Evolutionary conservation across 2,329 filamentous ascomycete species (phyloP), one percentile per base, ranked within the genome.

Genomic region (Aspergillus felis): DNA sequence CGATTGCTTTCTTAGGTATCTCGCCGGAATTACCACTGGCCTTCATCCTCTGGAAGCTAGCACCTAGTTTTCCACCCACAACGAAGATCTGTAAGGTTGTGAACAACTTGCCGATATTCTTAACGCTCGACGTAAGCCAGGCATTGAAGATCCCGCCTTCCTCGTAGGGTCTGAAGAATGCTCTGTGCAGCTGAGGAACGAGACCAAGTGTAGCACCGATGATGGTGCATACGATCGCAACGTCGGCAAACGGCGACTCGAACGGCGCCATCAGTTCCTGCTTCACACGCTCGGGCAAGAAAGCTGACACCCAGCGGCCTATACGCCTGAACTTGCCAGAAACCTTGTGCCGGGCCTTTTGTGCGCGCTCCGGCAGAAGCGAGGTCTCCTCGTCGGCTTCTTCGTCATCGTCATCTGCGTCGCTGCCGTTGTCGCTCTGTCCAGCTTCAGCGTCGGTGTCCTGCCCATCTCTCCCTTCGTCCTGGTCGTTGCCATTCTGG

Each of bases 111-210:
- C 87, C 86, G 24, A 88, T 78, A 55, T 85, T 87, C 61, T 84
- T 79, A 22, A 89, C 71, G 0, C 82, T 81, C 0, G 79, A 78
- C 0, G 86, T 88, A 42, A 89, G 73, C 86, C 86, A 89, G 1
- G 86, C 86, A 22, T 82, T 85, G 64, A 89, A 81, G 56, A 86
- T 82, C 1, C 87, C 86, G 5, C 86, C 87, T 4, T 86, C 74
- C 7, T 81, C 69, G 8, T 79, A 79, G 12, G 79, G 71, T 52
- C 73, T 78, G 75, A 89, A 89, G 71, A 90, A 89, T 2, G 83
- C 80, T 3, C 71, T 71, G 63, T 89, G 86, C 0, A 89, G 74
- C 0, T 79, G 65, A 0, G 86, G 85, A 0, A 81, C 77, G 1
- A 89, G 74, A 1, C 87, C 87, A 28, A 89, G 78, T 17, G 86